Evolutionary conservation across 75 land plant species (phyloP).

Genomic region (Isoetes taiwanensis): DNA sequence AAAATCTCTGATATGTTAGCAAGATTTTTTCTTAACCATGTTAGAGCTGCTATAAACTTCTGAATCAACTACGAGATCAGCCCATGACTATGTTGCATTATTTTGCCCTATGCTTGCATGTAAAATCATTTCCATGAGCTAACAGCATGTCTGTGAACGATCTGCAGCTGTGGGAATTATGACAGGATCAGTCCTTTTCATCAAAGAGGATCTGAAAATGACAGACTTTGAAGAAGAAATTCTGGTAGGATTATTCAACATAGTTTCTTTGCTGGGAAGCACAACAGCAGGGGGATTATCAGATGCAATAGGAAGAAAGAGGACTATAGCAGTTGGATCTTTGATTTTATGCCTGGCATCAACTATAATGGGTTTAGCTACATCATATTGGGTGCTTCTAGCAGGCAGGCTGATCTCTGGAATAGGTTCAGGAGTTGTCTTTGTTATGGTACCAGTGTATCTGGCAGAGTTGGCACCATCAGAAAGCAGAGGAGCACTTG

Average conservation of each 20-base stretch:
- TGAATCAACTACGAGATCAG: too few relatives aligned
- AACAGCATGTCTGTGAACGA: neutral
- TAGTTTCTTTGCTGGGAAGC: constrained; percentile 48
- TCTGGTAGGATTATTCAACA: constrained; percentile 43
- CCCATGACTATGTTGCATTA: too few relatives aligned
- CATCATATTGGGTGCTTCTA: constrained; percentile 55
- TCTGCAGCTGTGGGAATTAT: constrained; percentile 64
- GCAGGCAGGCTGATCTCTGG: constrained; percentile 51
- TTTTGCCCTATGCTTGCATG: too few relatives aligned
- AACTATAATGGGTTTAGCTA: constrained; percentile 55
- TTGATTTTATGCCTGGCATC: constrained; percentile 57
- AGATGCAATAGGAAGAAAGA: constrained; percentile 58
- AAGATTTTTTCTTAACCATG: neutral
- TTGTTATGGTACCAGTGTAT: neutral
- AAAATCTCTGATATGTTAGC: too few relatives aligned
- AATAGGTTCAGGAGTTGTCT: too few relatives aligned
- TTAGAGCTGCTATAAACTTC: too few relatives aligned
- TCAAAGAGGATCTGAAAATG: constrained; percentile 41
- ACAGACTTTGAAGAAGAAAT: constrained; percentile 38
- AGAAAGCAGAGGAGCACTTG: neutral
- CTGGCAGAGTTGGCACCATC: neutral
- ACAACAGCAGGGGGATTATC: constrained; percentile 47
- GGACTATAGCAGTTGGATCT: constrained; percentile 53
- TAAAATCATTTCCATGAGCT: too few relatives aligned
- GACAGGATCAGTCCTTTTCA: constrained; percentile 64